Conservation (phyloP, 441 rosid genomes). For the Adansonia grandidieri region DNA sequence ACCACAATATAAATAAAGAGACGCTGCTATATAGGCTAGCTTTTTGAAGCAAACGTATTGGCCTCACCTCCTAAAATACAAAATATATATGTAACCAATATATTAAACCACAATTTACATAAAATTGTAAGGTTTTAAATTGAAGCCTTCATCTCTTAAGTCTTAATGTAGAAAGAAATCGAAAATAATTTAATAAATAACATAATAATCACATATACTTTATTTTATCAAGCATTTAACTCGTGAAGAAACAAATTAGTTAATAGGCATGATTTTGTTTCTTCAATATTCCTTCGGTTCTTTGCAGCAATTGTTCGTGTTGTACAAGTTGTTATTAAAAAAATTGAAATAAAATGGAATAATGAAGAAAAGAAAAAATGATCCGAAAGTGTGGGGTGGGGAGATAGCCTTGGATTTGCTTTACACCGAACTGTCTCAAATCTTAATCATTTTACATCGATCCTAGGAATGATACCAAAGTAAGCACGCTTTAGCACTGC, state of each 20-base stretch:
- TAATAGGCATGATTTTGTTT: neutral
- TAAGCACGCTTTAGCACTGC: slow-evolving; percentile 44
- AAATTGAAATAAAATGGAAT: neutral
- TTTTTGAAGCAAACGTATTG: too few species aligned
- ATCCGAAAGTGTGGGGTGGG: slow-evolving; percentile 32
- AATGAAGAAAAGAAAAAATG: neutral
- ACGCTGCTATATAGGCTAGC: too few species aligned
- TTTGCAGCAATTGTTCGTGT: neutral
- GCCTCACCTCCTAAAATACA: neutral
- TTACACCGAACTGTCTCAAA: slow-evolving; percentile 50
- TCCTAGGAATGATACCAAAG: slow-evolving; percentile 43
- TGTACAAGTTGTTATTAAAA: neutral
- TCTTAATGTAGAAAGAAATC: too few species aligned
- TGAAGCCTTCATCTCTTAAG: neutral
- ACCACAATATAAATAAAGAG: too few species aligned
- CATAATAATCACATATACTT: neutral
- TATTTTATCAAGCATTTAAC: neutral
- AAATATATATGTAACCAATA: neutral
- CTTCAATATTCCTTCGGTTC: neutral
- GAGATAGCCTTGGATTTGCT: slow-evolving; percentile 28
- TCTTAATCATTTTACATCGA: slow-evolving; percentile 18
- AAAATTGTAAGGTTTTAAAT: neutral
- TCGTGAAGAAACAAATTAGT: neutral
- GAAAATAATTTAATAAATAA: neutral
- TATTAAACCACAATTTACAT: neutral